These are phyloP conservation scores for Leccinum pachyderme DNA, from an alignment of 1,284 basidiomycete genomes.

Conservation along the genomic window DNA sequence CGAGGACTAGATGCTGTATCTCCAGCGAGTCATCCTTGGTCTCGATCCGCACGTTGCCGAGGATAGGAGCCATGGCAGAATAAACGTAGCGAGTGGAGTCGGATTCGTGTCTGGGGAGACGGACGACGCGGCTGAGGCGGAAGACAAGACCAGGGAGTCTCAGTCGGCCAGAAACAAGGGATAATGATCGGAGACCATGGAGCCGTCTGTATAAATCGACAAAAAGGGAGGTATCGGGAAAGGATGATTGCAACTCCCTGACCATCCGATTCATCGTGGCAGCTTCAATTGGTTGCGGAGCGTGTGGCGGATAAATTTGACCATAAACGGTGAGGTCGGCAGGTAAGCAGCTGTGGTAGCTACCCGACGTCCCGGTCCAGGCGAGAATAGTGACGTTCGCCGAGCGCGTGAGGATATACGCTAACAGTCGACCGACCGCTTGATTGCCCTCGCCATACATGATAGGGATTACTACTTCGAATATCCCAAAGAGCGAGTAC, in stretches of 20 bases:
- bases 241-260: neutral
- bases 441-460: neutral
- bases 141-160: neutral
- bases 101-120: neutral
- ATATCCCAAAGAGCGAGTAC: neutral
- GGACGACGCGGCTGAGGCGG: neutral
- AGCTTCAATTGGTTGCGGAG: neutral
- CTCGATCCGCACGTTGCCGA: neutral
- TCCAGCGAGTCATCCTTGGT: neutral
- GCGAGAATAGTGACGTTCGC: neutral
- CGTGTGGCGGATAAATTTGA: neutral
- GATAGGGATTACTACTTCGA: neutral
- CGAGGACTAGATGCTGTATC: neutral
- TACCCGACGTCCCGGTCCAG: neutral
- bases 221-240: neutral
- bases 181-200: neutral
- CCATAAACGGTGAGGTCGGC: neutral
- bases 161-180: neutral
- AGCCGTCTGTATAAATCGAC: neutral
- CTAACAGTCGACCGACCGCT: neutral
- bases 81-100: neutral
- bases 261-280: neutral
- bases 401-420: neutral
- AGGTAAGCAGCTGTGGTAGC: neutral
- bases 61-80: neutral